Evolutionary conservation across 495 filamentous ascomycete species (phyloP), one percentile per base, ranked within the genome.

Genomic region (Neurospora sp.): DNA sequence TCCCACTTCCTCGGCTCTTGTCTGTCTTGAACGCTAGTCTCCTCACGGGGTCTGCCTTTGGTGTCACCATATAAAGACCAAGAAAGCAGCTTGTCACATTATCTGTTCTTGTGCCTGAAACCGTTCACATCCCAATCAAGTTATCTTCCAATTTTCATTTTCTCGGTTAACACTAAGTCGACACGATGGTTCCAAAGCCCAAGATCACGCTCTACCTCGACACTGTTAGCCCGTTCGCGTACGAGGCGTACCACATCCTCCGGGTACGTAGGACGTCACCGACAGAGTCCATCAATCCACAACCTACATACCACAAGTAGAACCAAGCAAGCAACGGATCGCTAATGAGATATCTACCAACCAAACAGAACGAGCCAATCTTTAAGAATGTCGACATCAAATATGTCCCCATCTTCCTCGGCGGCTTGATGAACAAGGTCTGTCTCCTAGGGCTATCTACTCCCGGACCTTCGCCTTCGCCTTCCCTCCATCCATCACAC

Each of bases 171-270:
- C 12, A 61, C 22, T 2, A 61, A 61, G 22, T 27, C 22, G 53
- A 66, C 27, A 66, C 27, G 3, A 66, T 66, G 53, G 53, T 66
- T 66, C 53, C 53, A 14, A 35, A 66, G n/a, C 87, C 89, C 22
- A 88, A 89, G 79, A 85, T 93, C 53, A 89, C 85, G 0, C 83
- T 92, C 59, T 93, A 89, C 77, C 73, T 92, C 41, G 91, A 93
- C 79, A 85, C 89, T 40, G 87, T 93, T 39, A 90, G 87, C 77
- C 91, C 91, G 8, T 93, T 94, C 77, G 88, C 87, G 0, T 93
- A 92, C 71, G 82, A 88, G 74, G 91, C 88, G 2, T 94, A 89
- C 76, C 85, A 91, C 76, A 81, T 92, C 5, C 76, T 90, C 59
- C 82, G 82, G 71, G 91, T 90, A 79, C 72, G 87, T 81, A 10